Evolutionary conservation across 2,329 filamentous ascomycete species (phyloP).

Genomic region (Exophiala aquamarina): DNA sequence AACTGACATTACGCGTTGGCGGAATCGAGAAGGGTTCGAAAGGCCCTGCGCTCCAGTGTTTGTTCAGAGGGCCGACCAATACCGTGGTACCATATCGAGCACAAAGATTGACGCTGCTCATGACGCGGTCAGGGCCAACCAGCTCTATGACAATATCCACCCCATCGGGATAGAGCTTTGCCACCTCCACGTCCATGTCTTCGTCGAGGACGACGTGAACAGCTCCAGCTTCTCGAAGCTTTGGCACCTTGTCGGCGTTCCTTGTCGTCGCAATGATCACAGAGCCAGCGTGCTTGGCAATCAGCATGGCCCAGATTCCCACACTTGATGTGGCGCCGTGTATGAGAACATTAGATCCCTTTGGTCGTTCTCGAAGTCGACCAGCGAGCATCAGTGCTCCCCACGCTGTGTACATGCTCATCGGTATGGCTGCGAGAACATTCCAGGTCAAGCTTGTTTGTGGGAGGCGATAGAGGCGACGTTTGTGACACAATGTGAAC

Average conservation of each 20-base stretch:
- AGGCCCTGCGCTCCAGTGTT: not conserved
- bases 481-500: conserved; percentile 1
- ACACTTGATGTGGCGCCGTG: conserved; percentile 1
- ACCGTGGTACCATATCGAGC: not conserved
- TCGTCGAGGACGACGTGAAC: conserved; percentile 1
- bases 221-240: not conserved
- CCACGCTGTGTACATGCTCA: conserved; percentile 5
- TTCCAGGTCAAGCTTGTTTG: conserved; percentile 1
- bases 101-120: not conserved
- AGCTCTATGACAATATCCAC: conserved; percentile 4
- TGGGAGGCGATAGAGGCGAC: not conserved
- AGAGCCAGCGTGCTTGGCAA: conserved; percentile 3
- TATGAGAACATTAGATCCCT: not conserved
- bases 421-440: not conserved
- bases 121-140: conserved; percentile 1
- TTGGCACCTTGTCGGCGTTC: not conserved
- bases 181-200: not conserved
- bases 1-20: not conserved
- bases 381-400: not conserved
- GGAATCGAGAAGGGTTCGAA: conserved; percentile 1
- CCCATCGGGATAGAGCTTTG: not conserved
- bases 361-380: not conserved
- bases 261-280: conserved; percentile 3
- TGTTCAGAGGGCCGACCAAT: not conserved
- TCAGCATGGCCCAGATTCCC: conserved; percentile 1